These are phyloP conservation scores for Boletus eberwhitei DNA, from an alignment of 768 basidiomycete genomes.

Conservation along the genomic window DNA sequence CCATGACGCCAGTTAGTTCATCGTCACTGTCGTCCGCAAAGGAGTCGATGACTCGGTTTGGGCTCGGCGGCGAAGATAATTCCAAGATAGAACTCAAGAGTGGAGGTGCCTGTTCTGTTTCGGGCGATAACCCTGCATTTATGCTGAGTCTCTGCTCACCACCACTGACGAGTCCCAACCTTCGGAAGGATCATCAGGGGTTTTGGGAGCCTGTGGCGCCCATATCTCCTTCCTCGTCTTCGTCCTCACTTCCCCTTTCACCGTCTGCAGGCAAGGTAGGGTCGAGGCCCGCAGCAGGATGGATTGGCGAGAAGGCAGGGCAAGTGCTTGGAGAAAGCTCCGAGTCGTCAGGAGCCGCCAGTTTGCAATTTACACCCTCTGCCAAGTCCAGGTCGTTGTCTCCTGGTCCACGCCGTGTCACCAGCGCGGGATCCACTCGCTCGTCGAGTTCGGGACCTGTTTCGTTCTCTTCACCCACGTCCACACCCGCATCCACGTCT, in stretches of 20 bases:
- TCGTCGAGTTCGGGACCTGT: slow-evolving; percentile 9
- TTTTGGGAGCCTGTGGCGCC: slow-evolving; percentile 25
- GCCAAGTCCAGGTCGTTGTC: slow-evolving; percentile 17
- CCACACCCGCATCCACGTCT: slow-evolving; percentile 7
- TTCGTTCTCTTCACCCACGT: slow-evolving; percentile 8
- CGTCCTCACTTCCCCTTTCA: slow-evolving; percentile 15
- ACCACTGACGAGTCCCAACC: slow-evolving; percentile 3
- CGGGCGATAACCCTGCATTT: slow-evolving; percentile 1
- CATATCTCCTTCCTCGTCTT: slow-evolving; percentile 18
- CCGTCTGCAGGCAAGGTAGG: slow-evolving; percentile 7
- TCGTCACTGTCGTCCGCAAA: background rate
- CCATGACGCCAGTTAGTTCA: slow-evolving; percentile 4
- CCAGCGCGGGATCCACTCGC: slow-evolving; percentile 2
- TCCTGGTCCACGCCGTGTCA: slow-evolving; percentile 5
- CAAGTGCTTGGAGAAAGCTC: background rate
- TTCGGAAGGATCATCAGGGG: slow-evolving; percentile 26
- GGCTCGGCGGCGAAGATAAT: background rate
- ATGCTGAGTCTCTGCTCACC: slow-evolving; percentile 11
- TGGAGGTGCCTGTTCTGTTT: background rate
- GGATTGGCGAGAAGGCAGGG: slow-evolving; percentile 2
- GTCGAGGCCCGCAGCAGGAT: background rate
- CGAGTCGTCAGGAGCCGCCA: background rate
- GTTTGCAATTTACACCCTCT: background rate
- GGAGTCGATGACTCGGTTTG: background rate
- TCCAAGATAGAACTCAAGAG: background rate